A percentile compares a stretch with the other conserved stretches of the same genome.
Evolutionary conservation across 225 moss, liverwort and hornwort species (phyloP).

Genomic region (Lunularia cruciata): DNA sequence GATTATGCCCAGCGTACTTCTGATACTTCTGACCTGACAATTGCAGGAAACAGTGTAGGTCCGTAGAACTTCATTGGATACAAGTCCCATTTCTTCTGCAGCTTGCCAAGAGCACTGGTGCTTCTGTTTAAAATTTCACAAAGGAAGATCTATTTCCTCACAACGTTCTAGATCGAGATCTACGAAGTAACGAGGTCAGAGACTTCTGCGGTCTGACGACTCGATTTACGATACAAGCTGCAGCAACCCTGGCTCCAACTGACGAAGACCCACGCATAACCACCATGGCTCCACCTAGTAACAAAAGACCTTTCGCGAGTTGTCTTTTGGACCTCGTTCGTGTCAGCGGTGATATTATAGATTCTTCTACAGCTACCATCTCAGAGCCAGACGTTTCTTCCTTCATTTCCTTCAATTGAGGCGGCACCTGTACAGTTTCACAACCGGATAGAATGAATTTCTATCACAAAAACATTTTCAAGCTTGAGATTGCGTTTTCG

Average conservation of each 20-base stretch:
- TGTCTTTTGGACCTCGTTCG: constrained; percentile 45
- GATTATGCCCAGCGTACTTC: too few relatives aligned
- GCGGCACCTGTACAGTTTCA: constrained; percentile 18
- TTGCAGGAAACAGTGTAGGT: too few relatives aligned
- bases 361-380: background rate
- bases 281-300: constrained; percentile 64
- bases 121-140: too few relatives aligned
- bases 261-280: constrained; percentile 65
- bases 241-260: constrained; percentile 64
- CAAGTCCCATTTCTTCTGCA: too few relatives aligned
- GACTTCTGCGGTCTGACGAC: constrained; percentile 41
- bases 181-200: constrained; percentile 12
- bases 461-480: too few relatives aligned
- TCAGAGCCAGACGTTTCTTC: constrained; percentile 4
- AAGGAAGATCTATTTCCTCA: too few relatives aligned
- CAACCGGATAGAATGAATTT: background rate
- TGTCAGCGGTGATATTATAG: background rate
- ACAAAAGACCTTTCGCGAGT: constrained; percentile 53
- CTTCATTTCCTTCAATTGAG: background rate
- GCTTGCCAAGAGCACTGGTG: too few relatives aligned
- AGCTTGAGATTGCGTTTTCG: too few relatives aligned
- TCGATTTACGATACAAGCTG: constrained; percentile 61
- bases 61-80: too few relatives aligned
- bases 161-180: background rate
- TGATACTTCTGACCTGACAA: too few relatives aligned